phyloP scores from a whole-genome alignment of 192 early-diverging fungal genomes.

The Allomyces arbusculus region DNA sequence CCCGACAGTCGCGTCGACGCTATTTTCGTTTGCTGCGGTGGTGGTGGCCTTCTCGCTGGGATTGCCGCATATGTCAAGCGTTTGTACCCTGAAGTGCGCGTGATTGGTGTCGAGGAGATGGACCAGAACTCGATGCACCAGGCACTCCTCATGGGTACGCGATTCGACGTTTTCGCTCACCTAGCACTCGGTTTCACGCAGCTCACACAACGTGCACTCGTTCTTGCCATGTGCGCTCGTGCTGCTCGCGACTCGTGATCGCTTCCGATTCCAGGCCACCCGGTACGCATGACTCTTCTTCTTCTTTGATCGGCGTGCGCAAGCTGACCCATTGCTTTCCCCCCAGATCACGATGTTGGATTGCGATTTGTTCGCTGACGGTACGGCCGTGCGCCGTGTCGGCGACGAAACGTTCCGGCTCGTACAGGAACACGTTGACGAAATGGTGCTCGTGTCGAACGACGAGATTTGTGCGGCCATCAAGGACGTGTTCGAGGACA shows the following conservation, averaged over 20 bases:
- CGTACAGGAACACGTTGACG: slow-evolving; percentile 60
- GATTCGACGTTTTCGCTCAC: slow-evolving; percentile 13
- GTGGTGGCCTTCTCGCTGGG: slow-evolving; percentile 85
- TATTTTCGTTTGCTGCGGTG: slow-evolving; percentile 82
- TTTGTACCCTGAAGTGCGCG: slow-evolving; percentile 63
- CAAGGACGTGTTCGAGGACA: slow-evolving; percentile 69
- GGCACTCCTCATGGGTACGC: slow-evolving; percentile 40
- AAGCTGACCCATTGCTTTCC: not conserved
- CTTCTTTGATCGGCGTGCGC: too few relatives aligned
- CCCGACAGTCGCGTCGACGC: slow-evolving; percentile 48
- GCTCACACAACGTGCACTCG: too few relatives aligned
- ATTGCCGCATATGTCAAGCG: slow-evolving; percentile 85
- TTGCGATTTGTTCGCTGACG: slow-evolving; percentile 93
- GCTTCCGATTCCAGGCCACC: too few relatives aligned
- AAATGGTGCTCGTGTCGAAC: slow-evolving; percentile 72
- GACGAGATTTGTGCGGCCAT: slow-evolving; percentile 92
- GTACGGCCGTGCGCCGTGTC: slow-evolving; percentile 80
- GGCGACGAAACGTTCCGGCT: slow-evolving; percentile 76
- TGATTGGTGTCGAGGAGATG: slow-evolving; percentile 78
- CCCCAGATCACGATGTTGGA: slow-evolving; percentile 23
- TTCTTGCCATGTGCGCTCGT: too few relatives aligned
- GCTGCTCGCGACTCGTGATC: too few relatives aligned
- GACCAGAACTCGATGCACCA: slow-evolving; percentile 79
- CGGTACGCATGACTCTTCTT: too few relatives aligned
- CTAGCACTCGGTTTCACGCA: too few relatives aligned